A percentile compares a stretch with the other conserved stretches of the same genome.
Conservation (phyloP, 2,329 filamentous ascomycete species). For the Magnaporthiopsis incrustans region DNA sequence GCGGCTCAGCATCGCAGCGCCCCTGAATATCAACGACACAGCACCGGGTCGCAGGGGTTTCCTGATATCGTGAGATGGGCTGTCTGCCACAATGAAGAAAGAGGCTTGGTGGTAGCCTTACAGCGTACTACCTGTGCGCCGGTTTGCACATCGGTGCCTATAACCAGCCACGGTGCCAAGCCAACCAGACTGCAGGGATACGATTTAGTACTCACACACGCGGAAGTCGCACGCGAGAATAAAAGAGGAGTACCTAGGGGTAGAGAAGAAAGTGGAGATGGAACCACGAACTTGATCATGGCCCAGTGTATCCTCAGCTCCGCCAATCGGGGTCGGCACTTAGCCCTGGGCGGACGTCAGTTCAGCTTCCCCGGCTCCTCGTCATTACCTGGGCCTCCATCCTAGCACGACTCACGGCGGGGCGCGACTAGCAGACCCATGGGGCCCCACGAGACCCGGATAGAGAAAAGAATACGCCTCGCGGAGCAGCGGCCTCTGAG, state of each 20-base stretch:
- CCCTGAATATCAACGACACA: background rate
- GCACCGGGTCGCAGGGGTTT: background rate
- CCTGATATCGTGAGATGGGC: background rate
- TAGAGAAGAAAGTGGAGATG: background rate
- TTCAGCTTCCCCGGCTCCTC: background rate
- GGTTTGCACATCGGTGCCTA: too few relatives aligned
- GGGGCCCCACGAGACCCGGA: background rate
- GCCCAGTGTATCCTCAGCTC: background rate
- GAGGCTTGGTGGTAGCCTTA: too few relatives aligned
- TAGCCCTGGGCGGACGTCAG: too few relatives aligned
- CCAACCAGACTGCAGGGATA: background rate
- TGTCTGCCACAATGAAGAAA: too few relatives aligned
- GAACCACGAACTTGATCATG: background rate
- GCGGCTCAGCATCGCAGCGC: background rate
- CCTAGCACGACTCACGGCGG: background rate
- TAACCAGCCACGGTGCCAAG: background rate
- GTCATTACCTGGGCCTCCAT: background rate
- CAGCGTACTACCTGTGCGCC: background rate
- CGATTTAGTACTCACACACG: background rate
- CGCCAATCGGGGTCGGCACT: background rate
- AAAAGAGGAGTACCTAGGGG: background rate
- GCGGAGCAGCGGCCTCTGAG: background rate
- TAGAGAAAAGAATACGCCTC: too few relatives aligned
- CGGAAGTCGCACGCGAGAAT: background rate
- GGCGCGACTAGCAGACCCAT: background rate